Evolutionary conservation across 352 stramenopile species (phyloP).

Genomic region (Globisporangium nagaii): DNA sequence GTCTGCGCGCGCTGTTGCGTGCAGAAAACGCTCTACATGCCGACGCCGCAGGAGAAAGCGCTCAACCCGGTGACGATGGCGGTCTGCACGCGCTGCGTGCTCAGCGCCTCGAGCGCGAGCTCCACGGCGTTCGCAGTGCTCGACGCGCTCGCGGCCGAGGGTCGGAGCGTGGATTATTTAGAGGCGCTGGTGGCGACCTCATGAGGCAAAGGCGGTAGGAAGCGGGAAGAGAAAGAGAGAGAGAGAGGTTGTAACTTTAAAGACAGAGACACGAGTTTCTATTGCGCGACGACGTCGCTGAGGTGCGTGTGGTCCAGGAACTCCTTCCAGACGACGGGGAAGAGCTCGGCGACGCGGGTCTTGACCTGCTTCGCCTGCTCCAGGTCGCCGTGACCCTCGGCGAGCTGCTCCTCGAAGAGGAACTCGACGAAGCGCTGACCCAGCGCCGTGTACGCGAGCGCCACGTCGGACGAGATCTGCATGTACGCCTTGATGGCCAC

Average conservation of each 20-base stretch:
- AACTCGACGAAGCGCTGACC: constrained; percentile 65
- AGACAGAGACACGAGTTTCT: not conserved
- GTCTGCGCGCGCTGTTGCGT: constrained; percentile 16
- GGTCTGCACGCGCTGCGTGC: constrained; percentile 30
- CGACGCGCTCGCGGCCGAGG: constrained; percentile 4
- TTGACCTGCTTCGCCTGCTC: constrained; percentile 26
- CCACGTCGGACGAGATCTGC: constrained; percentile 32
- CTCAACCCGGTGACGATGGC: constrained; percentile 14
- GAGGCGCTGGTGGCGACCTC: not conserved
- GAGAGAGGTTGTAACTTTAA: not conserved
- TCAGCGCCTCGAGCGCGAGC: constrained; percentile 1
- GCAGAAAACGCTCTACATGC: constrained; percentile 14
- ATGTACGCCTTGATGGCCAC: constrained; percentile 44
- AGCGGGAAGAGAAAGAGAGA: not conserved
- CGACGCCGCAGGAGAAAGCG: constrained; percentile 16
- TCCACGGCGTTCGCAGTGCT: constrained; percentile 11
- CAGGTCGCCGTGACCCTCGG: constrained; percentile 5
- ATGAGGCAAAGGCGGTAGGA: not conserved
- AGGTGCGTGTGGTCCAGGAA: constrained; percentile 47
- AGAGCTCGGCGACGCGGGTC: constrained; percentile 52
- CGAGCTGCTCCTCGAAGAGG: constrained; percentile 35
- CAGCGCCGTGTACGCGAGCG: constrained; percentile 35
- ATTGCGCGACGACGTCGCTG: constrained; percentile 29
- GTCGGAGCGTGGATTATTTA: constrained; percentile 12
- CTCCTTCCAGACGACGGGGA: constrained; percentile 65